Conservation (phyloP, 2,329 filamentous ascomycete genomes). For the Mollisiaceae sp. region DNA sequence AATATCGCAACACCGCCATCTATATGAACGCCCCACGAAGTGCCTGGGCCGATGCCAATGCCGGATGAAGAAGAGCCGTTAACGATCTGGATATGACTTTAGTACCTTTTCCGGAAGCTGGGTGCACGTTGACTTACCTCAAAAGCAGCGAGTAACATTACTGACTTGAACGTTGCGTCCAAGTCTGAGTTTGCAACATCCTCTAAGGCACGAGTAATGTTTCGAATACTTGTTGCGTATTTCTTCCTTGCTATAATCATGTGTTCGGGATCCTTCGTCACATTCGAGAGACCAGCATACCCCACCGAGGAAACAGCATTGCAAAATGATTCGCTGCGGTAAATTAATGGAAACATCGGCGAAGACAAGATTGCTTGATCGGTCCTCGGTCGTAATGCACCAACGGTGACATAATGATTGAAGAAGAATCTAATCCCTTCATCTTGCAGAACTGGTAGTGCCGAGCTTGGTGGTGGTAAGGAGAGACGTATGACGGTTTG, state of each 20-base stretch:
- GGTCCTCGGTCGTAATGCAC: neutral
- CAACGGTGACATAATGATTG: constrained; percentile 27
- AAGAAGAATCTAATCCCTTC: constrained; percentile 36
- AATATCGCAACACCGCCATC: constrained; percentile 33
- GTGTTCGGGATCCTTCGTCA: constrained; percentile 41
- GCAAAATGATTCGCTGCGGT: constrained; percentile 51
- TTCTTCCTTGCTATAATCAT: constrained; percentile 55
- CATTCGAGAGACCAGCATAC: constrained; percentile 55
- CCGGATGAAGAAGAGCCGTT: constrained; percentile 20
- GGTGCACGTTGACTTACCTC: constrained; percentile 42
- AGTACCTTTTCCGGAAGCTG: neutral
- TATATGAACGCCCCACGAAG: constrained; percentile 32
- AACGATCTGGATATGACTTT: constrained; percentile 24
- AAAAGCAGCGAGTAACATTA: constrained; percentile 58
- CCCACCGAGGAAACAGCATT: constrained; percentile 58
- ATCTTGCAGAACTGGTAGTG: constrained; percentile 18
- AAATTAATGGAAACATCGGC: constrained; percentile 28
- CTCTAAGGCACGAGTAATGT: constrained; percentile 53
- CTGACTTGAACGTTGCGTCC: constrained; percentile 57
- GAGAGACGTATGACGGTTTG: neutral
- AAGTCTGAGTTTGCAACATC: constrained; percentile 51
- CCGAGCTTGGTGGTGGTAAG: neutral
- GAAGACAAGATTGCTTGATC: constrained; percentile 35
- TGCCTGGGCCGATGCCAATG: neutral
- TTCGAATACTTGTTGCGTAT: constrained; percentile 54